These are phyloP conservation scores for Ulota crispa DNA, from an alignment of 225 moss, liverwort and hornwort species.

Conservation along the genomic window DNA sequence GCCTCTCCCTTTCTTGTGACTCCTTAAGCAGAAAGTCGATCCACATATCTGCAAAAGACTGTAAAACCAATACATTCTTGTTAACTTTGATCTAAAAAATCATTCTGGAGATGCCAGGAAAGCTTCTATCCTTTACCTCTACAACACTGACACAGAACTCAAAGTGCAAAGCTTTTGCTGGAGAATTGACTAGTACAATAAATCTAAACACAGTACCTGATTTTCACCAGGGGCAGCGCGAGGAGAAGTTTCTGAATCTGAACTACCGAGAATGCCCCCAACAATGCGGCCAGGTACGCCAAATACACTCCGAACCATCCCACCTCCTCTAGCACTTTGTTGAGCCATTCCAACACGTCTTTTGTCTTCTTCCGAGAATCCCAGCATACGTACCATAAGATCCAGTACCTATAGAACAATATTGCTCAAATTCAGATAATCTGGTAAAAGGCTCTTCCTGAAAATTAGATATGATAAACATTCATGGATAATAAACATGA, in stretches of 20 bases:
- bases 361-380: slow-evolving; percentile 96
- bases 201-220: slow-evolving; percentile 47
- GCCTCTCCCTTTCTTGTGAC: slow-evolving; percentile 91
- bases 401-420: slow-evolving; percentile 72
- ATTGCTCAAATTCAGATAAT: neutral
- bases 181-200: neutral
- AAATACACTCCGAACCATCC: slow-evolving; percentile 88
- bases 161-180: neutral
- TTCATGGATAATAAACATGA: slow-evolving; percentile 7
- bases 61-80: slow-evolving; percentile 31
- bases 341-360: slow-evolving; percentile 86
- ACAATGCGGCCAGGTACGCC: slow-evolving; percentile 92
- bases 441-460: neutral
- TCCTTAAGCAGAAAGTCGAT: slow-evolving; percentile 96
- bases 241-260: slow-evolving; percentile 65
- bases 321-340: slow-evolving; percentile 81
- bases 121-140: neutral
- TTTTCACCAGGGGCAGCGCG: slow-evolving; percentile 67
- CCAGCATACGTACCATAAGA: slow-evolving; percentile 98
- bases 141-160: neutral
- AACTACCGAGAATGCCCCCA: slow-evolving; percentile 83
- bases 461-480: neutral
- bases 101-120: neutral
- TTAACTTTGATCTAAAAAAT: slow-evolving; percentile 5
- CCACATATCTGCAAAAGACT: slow-evolving; percentile 99